Percentiles rank a stretch among this genome's conserved stretches.
These are phyloP conservation scores for Alectoria sarmentosa DNA, from an alignment of 495 filamentous ascomycete species.

Conservation along the genomic window DNA sequence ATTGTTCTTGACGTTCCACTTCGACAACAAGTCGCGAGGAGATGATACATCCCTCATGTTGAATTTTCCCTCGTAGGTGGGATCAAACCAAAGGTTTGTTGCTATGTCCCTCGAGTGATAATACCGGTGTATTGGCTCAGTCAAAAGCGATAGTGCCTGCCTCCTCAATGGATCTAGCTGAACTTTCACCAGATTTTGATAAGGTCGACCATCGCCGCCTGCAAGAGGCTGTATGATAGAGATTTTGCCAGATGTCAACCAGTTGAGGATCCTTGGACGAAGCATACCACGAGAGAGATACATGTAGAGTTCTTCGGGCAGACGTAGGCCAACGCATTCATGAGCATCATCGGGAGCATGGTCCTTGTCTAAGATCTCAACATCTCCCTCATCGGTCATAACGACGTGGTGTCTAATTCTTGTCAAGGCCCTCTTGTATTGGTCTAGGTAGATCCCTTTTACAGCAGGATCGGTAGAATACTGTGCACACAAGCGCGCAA, in stretches of 20 bases:
- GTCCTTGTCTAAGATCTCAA: slow-evolving; percentile 63
- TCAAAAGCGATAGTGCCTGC: slow-evolving; percentile 65
- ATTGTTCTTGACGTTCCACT: slow-evolving; percentile 64
- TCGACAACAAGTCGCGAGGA: slow-evolving; percentile 52
- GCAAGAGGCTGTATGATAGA: slow-evolving; percentile 72
- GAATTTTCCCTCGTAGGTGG: slow-evolving; percentile 54
- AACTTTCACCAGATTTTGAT: slow-evolving; percentile 65
- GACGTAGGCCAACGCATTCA: slow-evolving; percentile 78
- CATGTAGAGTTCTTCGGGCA: slow-evolving; percentile 87
- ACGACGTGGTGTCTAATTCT: slow-evolving; percentile 80
- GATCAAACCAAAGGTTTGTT: slow-evolving; percentile 80
- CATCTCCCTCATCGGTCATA: slow-evolving; percentile 64
- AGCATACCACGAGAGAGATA: slow-evolving; percentile 82
- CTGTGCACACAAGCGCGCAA: slow-evolving; percentile 57
- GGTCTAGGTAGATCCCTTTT: slow-evolving; percentile 70
- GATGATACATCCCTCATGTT: slow-evolving; percentile 56
- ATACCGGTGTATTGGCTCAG: slow-evolving; percentile 70
- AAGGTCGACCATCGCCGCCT: slow-evolving; percentile 70
- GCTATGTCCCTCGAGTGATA: slow-evolving; percentile 69
- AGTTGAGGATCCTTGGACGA: slow-evolving; percentile 70
- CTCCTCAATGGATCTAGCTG: slow-evolving; percentile 66
- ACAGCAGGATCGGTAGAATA: slow-evolving; percentile 64
- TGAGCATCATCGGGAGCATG: slow-evolving; percentile 72
- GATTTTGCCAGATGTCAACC: slow-evolving; percentile 69
- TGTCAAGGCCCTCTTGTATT: slow-evolving; percentile 76